Percentiles rank a stretch among this genome's conserved stretches.
Conservation (phyloP, 1,284 basidiomycete species). For the Calocybe gambosa region DNA sequence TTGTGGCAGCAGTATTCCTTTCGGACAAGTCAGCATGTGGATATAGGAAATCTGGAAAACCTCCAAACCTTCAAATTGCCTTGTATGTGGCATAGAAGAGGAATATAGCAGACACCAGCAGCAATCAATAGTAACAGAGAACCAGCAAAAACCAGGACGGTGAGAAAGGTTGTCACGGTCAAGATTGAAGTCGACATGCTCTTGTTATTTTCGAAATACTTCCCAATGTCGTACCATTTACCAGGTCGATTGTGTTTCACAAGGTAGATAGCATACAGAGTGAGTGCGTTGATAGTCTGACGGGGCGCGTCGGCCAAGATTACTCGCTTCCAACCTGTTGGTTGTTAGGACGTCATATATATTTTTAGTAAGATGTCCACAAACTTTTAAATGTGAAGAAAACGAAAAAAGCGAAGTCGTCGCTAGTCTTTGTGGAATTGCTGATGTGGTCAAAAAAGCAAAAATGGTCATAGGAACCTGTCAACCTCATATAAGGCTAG, state of each 20-base stretch:
- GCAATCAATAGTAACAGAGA: slow-evolving; percentile 78
- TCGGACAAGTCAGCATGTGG: slow-evolving; percentile 2
- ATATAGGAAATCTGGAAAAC: neutral
- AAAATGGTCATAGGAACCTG: slow-evolving; percentile 93
- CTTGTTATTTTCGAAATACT: slow-evolving; percentile 62
- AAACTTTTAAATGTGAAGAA: slow-evolving; percentile 98
- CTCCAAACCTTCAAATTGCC: slow-evolving; percentile 81
- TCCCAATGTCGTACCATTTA: slow-evolving; percentile 60
- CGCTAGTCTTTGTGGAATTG: slow-evolving; percentile 92
- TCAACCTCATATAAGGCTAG: slow-evolving; percentile 9
- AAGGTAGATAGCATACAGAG: slow-evolving; percentile 87
- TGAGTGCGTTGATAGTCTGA: slow-evolving; percentile 94
- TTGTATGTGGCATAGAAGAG: slow-evolving; percentile 90
- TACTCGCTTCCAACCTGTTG: slow-evolving; percentile 88
- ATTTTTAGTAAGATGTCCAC: slow-evolving; percentile 20
- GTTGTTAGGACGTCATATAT: slow-evolving; percentile 9
- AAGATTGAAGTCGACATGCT: slow-evolving; percentile 74
- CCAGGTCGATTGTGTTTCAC: slow-evolving; percentile 61
- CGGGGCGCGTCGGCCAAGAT: slow-evolving; percentile 95
- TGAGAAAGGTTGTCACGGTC: slow-evolving; percentile 87
- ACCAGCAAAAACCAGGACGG: slow-evolving; percentile 81
- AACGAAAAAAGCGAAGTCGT: slow-evolving; percentile 98
- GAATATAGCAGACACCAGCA: slow-evolving; percentile 87
- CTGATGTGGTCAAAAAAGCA: slow-evolving; percentile 98
- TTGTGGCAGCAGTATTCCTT: slow-evolving; percentile 99